phyloP scores from a whole-genome alignment of 2,329 filamentous ascomycete genomes.

The Fusarium sp. region DNA sequence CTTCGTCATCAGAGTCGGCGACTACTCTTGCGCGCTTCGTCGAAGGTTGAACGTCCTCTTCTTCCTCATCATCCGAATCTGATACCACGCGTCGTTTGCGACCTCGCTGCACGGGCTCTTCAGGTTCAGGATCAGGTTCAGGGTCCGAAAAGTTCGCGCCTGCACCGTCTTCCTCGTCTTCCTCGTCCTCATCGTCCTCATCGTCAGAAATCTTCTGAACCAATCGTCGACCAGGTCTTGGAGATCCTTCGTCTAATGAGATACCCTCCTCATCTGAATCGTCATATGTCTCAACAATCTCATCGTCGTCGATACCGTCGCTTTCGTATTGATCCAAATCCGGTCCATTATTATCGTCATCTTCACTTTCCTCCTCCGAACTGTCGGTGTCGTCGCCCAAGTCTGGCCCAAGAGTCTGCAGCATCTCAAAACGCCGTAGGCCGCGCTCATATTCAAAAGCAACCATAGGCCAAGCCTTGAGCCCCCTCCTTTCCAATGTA shows the following conservation, averaged over 20 bases:
- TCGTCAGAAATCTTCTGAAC: conserved; percentile 25
- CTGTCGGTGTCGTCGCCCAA: conserved; percentile 27
- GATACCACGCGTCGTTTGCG: conserved; percentile 48
- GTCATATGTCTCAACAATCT: conserved; percentile 44
- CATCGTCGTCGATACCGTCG: conserved; percentile 54
- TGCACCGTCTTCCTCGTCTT: conserved; percentile 17
- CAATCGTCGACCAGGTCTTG: background rate
- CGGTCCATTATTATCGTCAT: conserved; percentile 22
- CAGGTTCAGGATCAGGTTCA: conserved; percentile 41
- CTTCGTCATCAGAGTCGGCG: conserved; percentile 43
- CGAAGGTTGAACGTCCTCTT: conserved; percentile 29
- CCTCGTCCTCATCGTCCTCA: conserved; percentile 28
- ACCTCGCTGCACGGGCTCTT: conserved; percentile 23
- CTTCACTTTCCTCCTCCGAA: conserved; percentile 26
- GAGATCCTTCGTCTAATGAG: conserved; percentile 19
- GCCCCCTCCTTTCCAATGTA: conserved; percentile 13
- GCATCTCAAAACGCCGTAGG: conserved; percentile 30
- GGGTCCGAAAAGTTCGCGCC: conserved; percentile 50
- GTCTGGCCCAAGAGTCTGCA: conserved; percentile 22
- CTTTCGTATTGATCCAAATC: conserved; percentile 54
- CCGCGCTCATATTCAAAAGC: conserved; percentile 43
- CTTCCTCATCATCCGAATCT: conserved; percentile 50
- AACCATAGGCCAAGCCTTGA: conserved; percentile 49
- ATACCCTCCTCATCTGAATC: conserved; percentile 48
- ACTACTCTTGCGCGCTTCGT: conserved; percentile 45